A percentile compares a stretch with the other conserved stretches of the same genome.
Conservation (phyloP, 441 rosid species). For the Croton setiger region DNA sequence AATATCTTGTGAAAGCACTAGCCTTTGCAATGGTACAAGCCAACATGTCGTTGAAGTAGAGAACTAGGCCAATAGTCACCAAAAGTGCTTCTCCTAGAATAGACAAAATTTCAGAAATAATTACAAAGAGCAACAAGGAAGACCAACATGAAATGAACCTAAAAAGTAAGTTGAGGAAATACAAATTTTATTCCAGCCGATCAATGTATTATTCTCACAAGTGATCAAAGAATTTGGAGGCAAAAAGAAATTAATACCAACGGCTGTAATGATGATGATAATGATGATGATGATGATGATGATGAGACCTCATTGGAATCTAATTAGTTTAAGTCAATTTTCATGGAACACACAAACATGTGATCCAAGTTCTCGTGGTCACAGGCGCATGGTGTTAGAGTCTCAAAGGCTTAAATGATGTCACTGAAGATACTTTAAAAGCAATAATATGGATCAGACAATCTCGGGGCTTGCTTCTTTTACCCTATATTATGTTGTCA, state of each 20-base stretch:
- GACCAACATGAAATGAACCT: not conserved
- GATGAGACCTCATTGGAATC: not conserved
- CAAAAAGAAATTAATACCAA: not conserved
- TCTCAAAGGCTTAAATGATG: not conserved
- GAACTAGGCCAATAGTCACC: slow-evolving; percentile 79
- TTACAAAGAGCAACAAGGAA: slow-evolving; percentile 8
- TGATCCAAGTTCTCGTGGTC: not conserved
- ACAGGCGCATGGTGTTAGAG: not conserved
- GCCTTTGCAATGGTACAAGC: slow-evolving; percentile 76
- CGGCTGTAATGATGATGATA: not conserved
- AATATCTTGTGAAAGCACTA: slow-evolving; percentile 26
- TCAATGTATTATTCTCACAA: not conserved
- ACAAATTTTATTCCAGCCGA: not conserved
- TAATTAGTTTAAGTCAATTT: not conserved
- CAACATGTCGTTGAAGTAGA: slow-evolving; percentile 83
- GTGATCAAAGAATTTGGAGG: not conserved
- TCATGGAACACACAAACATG: not conserved
- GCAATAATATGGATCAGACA: not conserved
- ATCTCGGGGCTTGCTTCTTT: not conserved
- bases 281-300: not conserved
- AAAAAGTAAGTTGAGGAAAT: not conserved
- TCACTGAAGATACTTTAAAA: not conserved
- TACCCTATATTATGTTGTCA: not conserved
- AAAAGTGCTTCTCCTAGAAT: slow-evolving; percentile 87
- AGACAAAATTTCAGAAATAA: slow-evolving; percentile 17